Conservation (phyloP, 768 basidiomycete species). For the Suillus variegatus region DNA sequence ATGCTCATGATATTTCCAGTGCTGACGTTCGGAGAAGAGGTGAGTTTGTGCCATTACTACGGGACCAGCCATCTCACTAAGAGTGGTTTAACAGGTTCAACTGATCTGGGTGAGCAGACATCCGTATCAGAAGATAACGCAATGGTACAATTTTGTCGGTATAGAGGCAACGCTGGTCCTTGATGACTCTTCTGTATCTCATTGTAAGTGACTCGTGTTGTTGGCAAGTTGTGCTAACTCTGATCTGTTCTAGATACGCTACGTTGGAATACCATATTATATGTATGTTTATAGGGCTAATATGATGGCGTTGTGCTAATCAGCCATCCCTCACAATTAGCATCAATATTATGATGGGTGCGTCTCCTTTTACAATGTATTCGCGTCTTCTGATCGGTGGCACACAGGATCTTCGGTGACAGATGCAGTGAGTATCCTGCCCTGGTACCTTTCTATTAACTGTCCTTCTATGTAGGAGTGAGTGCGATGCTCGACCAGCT, state of each 20-base stretch:
- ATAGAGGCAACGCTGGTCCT: not conserved
- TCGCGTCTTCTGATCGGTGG: not conserved
- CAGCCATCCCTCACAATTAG: not conserved
- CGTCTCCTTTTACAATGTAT: not conserved
- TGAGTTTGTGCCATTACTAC: not conserved
- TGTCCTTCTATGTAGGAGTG: not conserved
- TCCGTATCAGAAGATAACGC: not conserved
- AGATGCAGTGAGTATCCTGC: not conserved
- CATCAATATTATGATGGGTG: not conserved
- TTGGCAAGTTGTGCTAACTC: not conserved
- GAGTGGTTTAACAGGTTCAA: not conserved
- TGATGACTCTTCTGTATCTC: not conserved
- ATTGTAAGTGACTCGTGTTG: not conserved
- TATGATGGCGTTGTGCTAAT: not conserved
- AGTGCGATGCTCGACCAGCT: not conserved
- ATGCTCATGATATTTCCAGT: not conserved
- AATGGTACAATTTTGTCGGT: not conserved
- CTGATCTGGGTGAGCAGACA: not conserved
- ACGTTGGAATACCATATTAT: not conserved
- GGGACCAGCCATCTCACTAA: not conserved
- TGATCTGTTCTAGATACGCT: not conserved
- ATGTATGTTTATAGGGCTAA: not conserved
- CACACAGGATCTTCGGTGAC: not conserved
- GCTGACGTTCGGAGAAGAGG: not conserved
- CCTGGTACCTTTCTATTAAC: not conserved